phyloP scores from a whole-genome alignment of 2,329 filamentous ascomycete genomes.

The Talaromyces pinophilus region DNA sequence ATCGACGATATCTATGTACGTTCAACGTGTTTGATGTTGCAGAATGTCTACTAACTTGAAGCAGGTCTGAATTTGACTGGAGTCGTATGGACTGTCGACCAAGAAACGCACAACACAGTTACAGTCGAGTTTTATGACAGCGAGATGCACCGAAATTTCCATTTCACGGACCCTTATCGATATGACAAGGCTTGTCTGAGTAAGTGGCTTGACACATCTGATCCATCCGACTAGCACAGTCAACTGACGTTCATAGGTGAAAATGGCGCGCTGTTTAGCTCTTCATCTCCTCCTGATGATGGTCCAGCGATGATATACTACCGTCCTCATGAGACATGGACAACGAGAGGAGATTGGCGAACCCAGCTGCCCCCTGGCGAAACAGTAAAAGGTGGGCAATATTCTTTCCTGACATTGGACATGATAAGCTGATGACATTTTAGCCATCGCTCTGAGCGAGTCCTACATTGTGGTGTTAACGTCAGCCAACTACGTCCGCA shows the following conservation, averaged over 20 bases:
- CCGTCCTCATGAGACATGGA: constrained; percentile 96
- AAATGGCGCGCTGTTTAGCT: constrained; percentile 81
- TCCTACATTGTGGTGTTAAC: constrained; percentile 91
- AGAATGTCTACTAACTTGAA: constrained; percentile 29
- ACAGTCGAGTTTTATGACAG: constrained; percentile 98
- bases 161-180: constrained; percentile 93
- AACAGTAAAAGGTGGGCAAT: constrained; percentile 60
- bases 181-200: constrained; percentile 95
- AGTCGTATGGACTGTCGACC: constrained; percentile 95
- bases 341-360: constrained; percentile 83
- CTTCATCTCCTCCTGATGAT: constrained; percentile 62
- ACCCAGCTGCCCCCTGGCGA: constrained; percentile 87
- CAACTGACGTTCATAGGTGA: constrained; percentile 55
- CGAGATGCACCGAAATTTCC: constrained; percentile 87
- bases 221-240: constrained; percentile 13
- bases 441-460: constrained; percentile 83
- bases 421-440: constrained; percentile 20
- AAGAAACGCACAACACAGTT: constrained; percentile 89
- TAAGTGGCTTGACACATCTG: constrained; percentile 37
- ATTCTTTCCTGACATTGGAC: background rate
- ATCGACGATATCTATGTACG: constrained; percentile 82
- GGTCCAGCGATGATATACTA: constrained; percentile 88
- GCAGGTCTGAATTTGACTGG: constrained; percentile 78
- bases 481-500: constrained; percentile 79
- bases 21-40: background rate